Percentiles rank a stretch among this genome's conserved stretches.
Conservation (phyloP, 2,329 filamentous ascomycete genomes). For the Alternaria hordeiaustralica region DNA sequence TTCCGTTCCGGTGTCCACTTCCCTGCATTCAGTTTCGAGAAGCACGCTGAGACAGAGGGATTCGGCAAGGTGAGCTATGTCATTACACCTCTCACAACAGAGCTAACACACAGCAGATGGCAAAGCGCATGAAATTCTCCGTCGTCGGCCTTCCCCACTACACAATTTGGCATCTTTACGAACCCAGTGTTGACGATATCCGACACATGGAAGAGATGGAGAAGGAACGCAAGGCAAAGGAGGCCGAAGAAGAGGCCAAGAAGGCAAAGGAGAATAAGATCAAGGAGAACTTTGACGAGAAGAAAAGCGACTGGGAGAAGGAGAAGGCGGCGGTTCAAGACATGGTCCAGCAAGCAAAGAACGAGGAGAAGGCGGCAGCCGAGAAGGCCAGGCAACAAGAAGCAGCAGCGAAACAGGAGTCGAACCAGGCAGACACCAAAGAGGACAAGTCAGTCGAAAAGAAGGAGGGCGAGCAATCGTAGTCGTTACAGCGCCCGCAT, state of each 20-base stretch:
- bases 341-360: constrained; percentile 64
- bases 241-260: constrained; percentile 79
- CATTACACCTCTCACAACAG: background rate
- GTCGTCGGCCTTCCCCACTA: constrained; percentile 97
- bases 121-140: constrained; percentile 92
- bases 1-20: constrained; percentile 97
- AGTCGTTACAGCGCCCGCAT: background rate
- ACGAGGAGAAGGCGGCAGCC: constrained; percentile 44
- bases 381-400: constrained; percentile 64
- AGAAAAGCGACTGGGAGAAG: constrained; percentile 83
- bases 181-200: constrained; percentile 97
- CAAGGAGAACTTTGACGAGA: constrained; percentile 79
- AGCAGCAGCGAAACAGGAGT: constrained; percentile 40
- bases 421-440: constrained; percentile 36
- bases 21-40: constrained; percentile 97
- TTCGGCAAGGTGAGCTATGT: constrained; percentile 83
- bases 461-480: constrained; percentile 1
- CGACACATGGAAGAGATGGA: constrained; percentile 99
- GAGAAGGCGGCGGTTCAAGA: constrained; percentile 83
- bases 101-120: constrained; percentile 72
- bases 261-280: constrained; percentile 77
- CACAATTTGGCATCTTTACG: constrained; percentile 99
- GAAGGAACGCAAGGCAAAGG: constrained; percentile 77
- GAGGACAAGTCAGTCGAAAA: constrained; percentile 26
- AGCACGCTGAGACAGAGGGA: constrained; percentile 96